Base-by-base conservation (phyloP, 1,139 yeast species). In the Zhuliangozyma parablackwelliae region DNA sequence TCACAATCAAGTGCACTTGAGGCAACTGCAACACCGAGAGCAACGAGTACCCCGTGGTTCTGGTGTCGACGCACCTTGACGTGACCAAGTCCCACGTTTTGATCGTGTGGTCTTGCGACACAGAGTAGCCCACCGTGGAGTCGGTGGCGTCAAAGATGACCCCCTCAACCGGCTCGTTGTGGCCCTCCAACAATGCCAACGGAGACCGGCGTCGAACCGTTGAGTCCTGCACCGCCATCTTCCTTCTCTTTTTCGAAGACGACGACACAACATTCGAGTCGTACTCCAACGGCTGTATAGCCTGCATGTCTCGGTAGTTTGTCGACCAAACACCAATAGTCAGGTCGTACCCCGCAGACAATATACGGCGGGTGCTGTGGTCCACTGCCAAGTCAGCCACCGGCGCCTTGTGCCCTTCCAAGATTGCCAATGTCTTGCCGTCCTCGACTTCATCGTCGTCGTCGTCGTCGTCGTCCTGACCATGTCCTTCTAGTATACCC, bases 21-120 rank as follows among this genome's bases (percentile, higher is more conserved):
- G 87, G 79, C 42, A 92, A 65, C 46, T 82, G 82, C 31, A 82
- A 70, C 31, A 90, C 64, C 1, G 96, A 84, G 33, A 90, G 72
- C 44, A 92, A 70, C 7, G 97, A 82, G 62, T 77, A 89, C n/a
- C 92, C 85, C 0, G 97, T 89, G 21, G 86, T 77, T 61, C 88
- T 82, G 5, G 97, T 85, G 56, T 89, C 97, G 30, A 89, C 82
- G 53, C 87, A 79, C 46, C 86, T 75, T 12, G 84, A 69, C 6
- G 97, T 88, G 16, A 87, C 82, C 51, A 90, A 70, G 65, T 92
- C 98, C 97, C 98, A 92, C 0, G 98, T 92, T 53, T 86, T 85
- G 46, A 92, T 80, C 1, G 95, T 80, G 58, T 92, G 98, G 63
- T 92, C 97, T 59, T 89, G 97, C 4, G 97, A 85, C 1, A 86